A percentile compares a stretch with the other conserved stretches of the same genome.
These are phyloP conservation scores for Dothistroma septosporum DNA, from an alignment of 2,329 filamentous ascomycete species.

Conservation along the genomic window DNA sequence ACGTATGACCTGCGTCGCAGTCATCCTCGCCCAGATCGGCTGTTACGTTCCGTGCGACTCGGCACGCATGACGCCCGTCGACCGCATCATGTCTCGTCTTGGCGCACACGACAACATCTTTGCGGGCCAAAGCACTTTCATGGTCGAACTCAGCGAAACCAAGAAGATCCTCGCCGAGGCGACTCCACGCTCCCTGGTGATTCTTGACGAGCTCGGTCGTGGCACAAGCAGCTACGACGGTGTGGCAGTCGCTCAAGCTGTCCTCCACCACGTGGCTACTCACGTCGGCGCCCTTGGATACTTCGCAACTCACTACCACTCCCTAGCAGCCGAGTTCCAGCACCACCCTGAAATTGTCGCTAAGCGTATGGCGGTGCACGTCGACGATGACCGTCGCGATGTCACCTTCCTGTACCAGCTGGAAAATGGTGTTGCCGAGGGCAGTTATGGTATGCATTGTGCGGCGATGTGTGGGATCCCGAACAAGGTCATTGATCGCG, in stretches of 20 bases:
- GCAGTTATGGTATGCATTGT: constrained; percentile 98
- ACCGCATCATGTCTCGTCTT: constrained; percentile 97
- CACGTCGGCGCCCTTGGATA: constrained; percentile 92
- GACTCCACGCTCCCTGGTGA: constrained; percentile 88
- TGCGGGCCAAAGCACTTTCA: constrained; percentile 95
- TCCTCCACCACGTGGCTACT: constrained; percentile 91
- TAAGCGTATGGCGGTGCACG: constrained; percentile 89
- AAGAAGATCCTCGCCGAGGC: constrained; percentile 97
- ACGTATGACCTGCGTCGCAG: constrained; percentile 93
- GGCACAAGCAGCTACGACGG: constrained; percentile 95
- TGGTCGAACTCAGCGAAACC: constrained; percentile 93
- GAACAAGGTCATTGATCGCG: constrained; percentile 72
- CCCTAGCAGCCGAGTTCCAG: constrained; percentile 83
- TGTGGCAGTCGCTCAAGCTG: constrained; percentile 91
- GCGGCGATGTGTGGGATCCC: constrained; percentile 97
- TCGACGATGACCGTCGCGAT: constrained; percentile 76
- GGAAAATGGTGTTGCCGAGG: constrained; percentile 88
- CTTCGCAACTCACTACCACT: constrained; percentile 98
- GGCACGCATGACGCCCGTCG: constrained; percentile 81
- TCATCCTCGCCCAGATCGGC: constrained; percentile 96
- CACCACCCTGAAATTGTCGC: constrained; percentile 81
- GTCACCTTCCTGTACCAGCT: constrained; percentile 97
- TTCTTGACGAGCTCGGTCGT: constrained; percentile 91
- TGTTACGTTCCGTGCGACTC: constrained; percentile 83
- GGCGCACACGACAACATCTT: constrained; percentile 99